phyloP scores from a whole-genome alignment of 805 yeast genomes.

The Clavispora vitiphila region DNA sequence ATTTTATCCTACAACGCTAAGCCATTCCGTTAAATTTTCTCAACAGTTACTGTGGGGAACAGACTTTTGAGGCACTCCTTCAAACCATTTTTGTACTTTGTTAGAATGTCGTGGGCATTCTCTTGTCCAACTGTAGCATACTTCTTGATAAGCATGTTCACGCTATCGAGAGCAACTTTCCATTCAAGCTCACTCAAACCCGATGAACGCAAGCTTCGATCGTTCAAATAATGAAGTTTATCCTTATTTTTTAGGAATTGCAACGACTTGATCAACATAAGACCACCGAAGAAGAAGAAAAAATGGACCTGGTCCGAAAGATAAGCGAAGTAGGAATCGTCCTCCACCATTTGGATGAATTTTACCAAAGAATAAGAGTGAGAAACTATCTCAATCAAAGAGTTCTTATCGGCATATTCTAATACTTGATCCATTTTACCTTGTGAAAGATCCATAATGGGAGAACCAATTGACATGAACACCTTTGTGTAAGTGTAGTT shows the following conservation, averaged over 20 bases:
- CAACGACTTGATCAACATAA: slow-evolving; percentile 29
- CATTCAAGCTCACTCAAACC: slow-evolving; percentile 2
- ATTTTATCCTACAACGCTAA: not conserved
- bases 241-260: slow-evolving; percentile 7
- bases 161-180: slow-evolving; percentile 9
- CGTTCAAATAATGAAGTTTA: slow-evolving; percentile 7
- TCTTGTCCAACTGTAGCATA: slow-evolving; percentile 24
- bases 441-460: slow-evolving; percentile 9
- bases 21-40: not conserved
- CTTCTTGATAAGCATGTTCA: slow-evolving; percentile 22
- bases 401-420: slow-evolving; percentile 19
- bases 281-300: slow-evolving; percentile 39
- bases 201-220: not conserved
- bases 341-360: slow-evolving; percentile 35
- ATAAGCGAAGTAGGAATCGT: slow-evolving; percentile 59
- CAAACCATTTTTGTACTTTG: slow-evolving; percentile 25
- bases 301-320: slow-evolving; percentile 69
- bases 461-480: slow-evolving; percentile 5
- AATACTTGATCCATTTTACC: slow-evolving; percentile 21
- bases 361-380: slow-evolving; percentile 41
- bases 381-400: slow-evolving; percentile 31
- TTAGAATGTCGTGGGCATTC: slow-evolving; percentile 25
- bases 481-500: slow-evolving; percentile 24
- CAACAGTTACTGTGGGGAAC: slow-evolving; percentile 5
- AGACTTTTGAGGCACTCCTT: slow-evolving; percentile 5